A percentile compares a stretch with the other conserved stretches of the same genome.
phyloP scores from a whole-genome alignment of 768 basidiomycete genomes.

The Pulveroboletus sp. region DNA sequence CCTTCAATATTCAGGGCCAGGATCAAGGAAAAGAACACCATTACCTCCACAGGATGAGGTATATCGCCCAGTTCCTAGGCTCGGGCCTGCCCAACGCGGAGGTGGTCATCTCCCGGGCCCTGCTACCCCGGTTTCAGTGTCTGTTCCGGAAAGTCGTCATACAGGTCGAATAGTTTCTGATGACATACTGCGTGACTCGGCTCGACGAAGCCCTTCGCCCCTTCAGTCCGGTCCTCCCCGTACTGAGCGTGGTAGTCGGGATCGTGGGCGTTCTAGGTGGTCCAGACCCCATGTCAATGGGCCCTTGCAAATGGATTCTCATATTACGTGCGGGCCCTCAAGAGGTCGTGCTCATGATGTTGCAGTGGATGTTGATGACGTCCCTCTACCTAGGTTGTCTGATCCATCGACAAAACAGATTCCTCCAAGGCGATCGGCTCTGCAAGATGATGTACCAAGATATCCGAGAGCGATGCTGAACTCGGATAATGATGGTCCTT shows the following conservation, averaged over 20 bases:
- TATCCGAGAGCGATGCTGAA: slow-evolving; percentile 37
- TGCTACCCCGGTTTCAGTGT: background rate
- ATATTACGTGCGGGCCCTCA: slow-evolving; percentile 15
- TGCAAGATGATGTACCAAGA: slow-evolving; percentile 27
- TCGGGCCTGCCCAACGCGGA: slow-evolving; percentile 7
- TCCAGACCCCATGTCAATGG: slow-evolving; percentile 10
- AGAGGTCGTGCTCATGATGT: slow-evolving; percentile 20
- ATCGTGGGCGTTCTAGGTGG: slow-evolving; percentile 14
- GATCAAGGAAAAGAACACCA: slow-evolving; percentile 33
- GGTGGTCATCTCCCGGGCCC: slow-evolving; percentile 7
- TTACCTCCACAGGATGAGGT: slow-evolving; percentile 33
- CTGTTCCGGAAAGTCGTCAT: slow-evolving; percentile 8
- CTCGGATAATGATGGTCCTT: slow-evolving; percentile 15
- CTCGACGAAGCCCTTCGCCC: slow-evolving; percentile 14
- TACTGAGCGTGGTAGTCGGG: slow-evolving; percentile 13
- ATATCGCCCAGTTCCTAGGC: slow-evolving; percentile 24
- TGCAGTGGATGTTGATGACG: slow-evolving; percentile 27
- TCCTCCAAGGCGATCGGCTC: slow-evolving; percentile 13
- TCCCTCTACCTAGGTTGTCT: slow-evolving; percentile 17
- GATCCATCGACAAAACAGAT: slow-evolving; percentile 16
- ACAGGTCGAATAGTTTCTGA: background rate
- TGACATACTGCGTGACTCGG: slow-evolving; percentile 5
- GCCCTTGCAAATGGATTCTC: slow-evolving; percentile 12
- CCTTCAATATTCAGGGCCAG: slow-evolving; percentile 24
- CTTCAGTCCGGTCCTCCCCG: slow-evolving; percentile 2